A percentile compares a stretch with the other conserved stretches of the same genome.
phyloP scores from a whole-genome alignment of 1,139 yeast species.

The Blastobotrys buckinghamii region DNA sequence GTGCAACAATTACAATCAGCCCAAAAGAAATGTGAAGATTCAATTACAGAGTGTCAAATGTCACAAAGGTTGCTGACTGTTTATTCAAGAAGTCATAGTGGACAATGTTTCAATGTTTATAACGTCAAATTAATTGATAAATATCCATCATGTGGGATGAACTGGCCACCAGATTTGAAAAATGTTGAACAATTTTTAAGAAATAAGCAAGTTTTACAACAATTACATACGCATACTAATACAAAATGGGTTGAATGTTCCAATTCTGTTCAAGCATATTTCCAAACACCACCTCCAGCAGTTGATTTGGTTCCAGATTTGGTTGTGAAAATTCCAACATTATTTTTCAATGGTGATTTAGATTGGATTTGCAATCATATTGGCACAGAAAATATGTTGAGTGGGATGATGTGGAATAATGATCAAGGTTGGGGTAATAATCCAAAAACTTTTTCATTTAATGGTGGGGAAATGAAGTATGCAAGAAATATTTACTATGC shows the following conservation, averaged over 20 bases:
- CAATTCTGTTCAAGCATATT: conserved; percentile 45
- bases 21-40: conserved; percentile 29
- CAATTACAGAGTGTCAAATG: conserved; percentile 21
- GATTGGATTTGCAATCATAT: conserved; percentile 83
- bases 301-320: conserved; percentile 60
- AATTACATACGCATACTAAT: conserved; percentile 38
- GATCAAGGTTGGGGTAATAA: conserved; percentile 14
- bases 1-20: conserved; percentile 29
- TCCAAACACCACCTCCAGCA: conserved; percentile 52
- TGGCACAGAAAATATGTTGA: conserved; percentile 67
- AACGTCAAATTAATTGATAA: conserved; percentile 66
- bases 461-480: conserved; percentile 22
- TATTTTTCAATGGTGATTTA: conserved; percentile 80
- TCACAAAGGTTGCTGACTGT: conserved; percentile 20
- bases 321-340: conserved; percentile 50
- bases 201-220: conserved; percentile 47
- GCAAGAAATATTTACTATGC: conserved; percentile 74
- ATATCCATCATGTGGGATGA: conserved; percentile 84
- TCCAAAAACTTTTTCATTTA: background rate
- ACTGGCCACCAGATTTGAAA: conserved; percentile 81
- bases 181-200: conserved; percentile 57
- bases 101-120: conserved; percentile 69
- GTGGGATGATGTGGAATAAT: conserved; percentile 65
- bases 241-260: conserved; percentile 74
- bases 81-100: conserved; percentile 14